Conservation (phyloP, 2,329 filamentous ascomycete species). For the Xylaria multiplex region DNA sequence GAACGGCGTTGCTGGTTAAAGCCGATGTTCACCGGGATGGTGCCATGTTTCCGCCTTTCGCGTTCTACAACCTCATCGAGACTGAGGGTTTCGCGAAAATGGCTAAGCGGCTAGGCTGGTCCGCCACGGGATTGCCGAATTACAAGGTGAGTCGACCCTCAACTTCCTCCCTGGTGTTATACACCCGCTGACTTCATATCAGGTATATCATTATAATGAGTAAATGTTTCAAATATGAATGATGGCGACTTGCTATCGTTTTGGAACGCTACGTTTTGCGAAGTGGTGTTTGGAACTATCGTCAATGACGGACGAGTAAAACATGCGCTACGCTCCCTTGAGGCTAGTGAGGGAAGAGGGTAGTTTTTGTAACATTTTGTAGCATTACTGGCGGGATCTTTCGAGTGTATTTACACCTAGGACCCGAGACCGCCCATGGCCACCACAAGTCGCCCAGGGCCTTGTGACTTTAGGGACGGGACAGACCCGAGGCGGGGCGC, state of each 20-base stretch:
- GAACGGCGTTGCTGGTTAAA: slow-evolving; percentile 91
- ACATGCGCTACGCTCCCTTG: slow-evolving; percentile 6
- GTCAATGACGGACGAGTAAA: slow-evolving; percentile 8
- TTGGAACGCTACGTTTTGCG: slow-evolving; percentile 37
- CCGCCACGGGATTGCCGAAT: slow-evolving; percentile 88
- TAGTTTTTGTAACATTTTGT: slow-evolving; percentile 36
- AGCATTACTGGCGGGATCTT: slow-evolving; percentile 29
- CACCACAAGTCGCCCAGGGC: background rate
- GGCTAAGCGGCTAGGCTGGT: slow-evolving; percentile 88
- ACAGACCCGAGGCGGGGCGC: slow-evolving; percentile 13
- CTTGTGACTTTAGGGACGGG: slow-evolving; percentile 11
- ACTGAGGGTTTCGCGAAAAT: slow-evolving; percentile 99
- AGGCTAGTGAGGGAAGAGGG: slow-evolving; percentile 3
- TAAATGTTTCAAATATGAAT: slow-evolving; percentile 54
- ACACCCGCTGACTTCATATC: slow-evolving; percentile 30
- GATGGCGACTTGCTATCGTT: slow-evolving; percentile 36
- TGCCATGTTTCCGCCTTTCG: slow-evolving; percentile 96
- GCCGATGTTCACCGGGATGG: slow-evolving; percentile 96
- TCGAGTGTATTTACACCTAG: slow-evolving; percentile 4
- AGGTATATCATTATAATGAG: slow-evolving; percentile 94
- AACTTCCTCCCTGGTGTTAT: background rate
- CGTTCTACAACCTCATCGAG: slow-evolving; percentile 97
- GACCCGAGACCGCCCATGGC: background rate
- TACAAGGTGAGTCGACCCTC: slow-evolving; percentile 78
- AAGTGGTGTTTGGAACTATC: slow-evolving; percentile 11